A percentile compares a stretch with the other conserved stretches of the same genome.
Conservation (phyloP, 2,329 filamentous ascomycete genomes). For the Neoscytalidium dimidiatum region DNA sequence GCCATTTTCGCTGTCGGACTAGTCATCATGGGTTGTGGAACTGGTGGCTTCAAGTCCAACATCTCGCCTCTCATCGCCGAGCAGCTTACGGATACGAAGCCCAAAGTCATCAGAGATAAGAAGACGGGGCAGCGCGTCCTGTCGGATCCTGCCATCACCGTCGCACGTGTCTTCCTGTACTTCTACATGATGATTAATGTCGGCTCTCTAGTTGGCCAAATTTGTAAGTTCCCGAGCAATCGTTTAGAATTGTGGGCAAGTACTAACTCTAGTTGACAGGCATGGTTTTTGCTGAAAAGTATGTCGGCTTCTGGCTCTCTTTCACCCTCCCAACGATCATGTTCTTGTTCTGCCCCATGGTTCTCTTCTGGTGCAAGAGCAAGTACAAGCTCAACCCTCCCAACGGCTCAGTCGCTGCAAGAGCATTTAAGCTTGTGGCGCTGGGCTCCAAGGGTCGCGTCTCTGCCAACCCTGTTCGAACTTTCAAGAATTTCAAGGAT, state of each 20-base stretch:
- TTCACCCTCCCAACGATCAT: conserved; percentile 68
- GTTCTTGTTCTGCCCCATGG: conserved; percentile 63
- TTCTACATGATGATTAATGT: conserved; percentile 74
- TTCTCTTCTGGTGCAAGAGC: conserved; percentile 62
- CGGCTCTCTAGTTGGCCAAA: conserved; percentile 61
- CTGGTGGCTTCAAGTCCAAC: conserved; percentile 50
- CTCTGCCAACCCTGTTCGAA: conserved; percentile 61
- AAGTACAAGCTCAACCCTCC: conserved; percentile 66
- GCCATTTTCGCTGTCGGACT: conserved; percentile 56
- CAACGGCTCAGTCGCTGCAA: conserved; percentile 70
- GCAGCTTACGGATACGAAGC: conserved; percentile 63
- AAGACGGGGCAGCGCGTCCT: conserved; percentile 66
- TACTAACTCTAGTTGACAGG: conserved; percentile 41
- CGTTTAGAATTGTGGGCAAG: neutral
- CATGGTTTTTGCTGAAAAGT: conserved; percentile 76
- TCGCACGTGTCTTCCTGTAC: conserved; percentile 68
- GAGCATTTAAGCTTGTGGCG: conserved; percentile 63
- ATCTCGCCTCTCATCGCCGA: conserved; percentile 68
- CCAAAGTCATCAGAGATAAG: conserved; percentile 56
- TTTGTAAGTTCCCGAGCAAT: conserved; percentile 2
- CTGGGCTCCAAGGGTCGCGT: conserved; percentile 66
- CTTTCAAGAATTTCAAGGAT: conserved; percentile 59
- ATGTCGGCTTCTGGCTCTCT: conserved; percentile 74
- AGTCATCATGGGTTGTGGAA: conserved; percentile 48
- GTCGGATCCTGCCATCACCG: conserved; percentile 68